Percentiles rank a stretch among this genome's conserved stretches.
Conservation (phyloP, 2,329 filamentous ascomycete species). For the Neodidymelliopsis sp. region DNA sequence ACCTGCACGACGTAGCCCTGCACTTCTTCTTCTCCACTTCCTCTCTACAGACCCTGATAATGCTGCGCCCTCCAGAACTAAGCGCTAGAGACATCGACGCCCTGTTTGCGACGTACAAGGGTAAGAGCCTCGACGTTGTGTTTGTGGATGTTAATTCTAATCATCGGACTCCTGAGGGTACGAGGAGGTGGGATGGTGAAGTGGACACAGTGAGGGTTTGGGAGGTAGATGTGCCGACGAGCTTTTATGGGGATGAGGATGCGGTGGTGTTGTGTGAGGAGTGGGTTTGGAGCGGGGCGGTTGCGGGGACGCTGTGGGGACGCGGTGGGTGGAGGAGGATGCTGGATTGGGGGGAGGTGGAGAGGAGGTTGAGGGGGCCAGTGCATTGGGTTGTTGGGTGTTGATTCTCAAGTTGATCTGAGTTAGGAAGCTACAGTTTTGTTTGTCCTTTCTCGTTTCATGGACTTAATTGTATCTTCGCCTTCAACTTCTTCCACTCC, state of each 20-base stretch:
- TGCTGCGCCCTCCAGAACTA: slow-evolving; percentile 26
- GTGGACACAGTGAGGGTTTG: slow-evolving; percentile 36
- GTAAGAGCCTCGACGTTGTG: slow-evolving; percentile 31
- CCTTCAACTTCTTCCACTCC: no score
- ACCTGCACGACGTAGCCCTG: slow-evolving; percentile 17
- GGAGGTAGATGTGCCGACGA: slow-evolving; percentile 39
- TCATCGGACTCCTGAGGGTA: slow-evolving; percentile 30
- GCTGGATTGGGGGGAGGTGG: slow-evolving; percentile 28
- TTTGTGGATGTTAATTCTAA: slow-evolving; percentile 36
- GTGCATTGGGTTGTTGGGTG: slow-evolving; percentile 15
- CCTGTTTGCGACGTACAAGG: slow-evolving; percentile 29
- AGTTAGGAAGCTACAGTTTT: no score
- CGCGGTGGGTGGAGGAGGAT: slow-evolving; percentile 30
- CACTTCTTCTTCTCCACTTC: slow-evolving; percentile 30
- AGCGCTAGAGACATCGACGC: slow-evolving; percentile 25
- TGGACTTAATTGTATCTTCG: no score
- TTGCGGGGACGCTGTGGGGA: slow-evolving; percentile 33
- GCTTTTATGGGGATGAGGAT: slow-evolving; percentile 40
- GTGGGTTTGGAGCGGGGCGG: slow-evolving; percentile 37
- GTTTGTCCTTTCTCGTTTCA: no score
- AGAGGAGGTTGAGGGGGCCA: slow-evolving; percentile 19
- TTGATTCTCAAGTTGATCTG: no score
- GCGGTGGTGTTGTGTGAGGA: slow-evolving; percentile 31
- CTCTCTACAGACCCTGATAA: slow-evolving; percentile 26
- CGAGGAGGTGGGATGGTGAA: slow-evolving; percentile 28